Conservation (phyloP, 2,329 filamentous ascomycete species). For the Trichoderma semiorbis region DNA sequence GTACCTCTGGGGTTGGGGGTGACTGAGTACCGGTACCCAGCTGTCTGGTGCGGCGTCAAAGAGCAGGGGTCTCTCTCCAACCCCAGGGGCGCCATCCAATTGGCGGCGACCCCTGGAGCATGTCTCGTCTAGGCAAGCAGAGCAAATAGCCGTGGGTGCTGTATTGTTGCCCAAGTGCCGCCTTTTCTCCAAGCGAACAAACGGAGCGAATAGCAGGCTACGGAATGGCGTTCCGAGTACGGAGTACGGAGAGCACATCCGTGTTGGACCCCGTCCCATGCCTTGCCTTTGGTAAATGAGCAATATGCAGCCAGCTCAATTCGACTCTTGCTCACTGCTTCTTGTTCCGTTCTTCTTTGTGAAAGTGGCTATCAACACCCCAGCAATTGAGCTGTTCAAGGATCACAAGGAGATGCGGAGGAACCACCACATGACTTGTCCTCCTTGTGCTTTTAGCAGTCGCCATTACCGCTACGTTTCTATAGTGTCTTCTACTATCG, state of each 20-base stretch:
- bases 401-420: background rate
- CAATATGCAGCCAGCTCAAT: background rate
- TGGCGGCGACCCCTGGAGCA: slow-evolving; percentile 14
- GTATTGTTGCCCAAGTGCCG: slow-evolving; percentile 15
- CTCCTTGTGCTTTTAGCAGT: background rate
- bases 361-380: background rate
- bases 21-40: slow-evolving; percentile 15
- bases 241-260: background rate
- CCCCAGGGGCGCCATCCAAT: slow-evolving; percentile 17
- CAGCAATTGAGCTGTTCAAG: background rate
- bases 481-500: background rate
- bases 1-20: background rate
- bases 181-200: slow-evolving; percentile 2
- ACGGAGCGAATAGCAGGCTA: slow-evolving; percentile 5
- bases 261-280: background rate
- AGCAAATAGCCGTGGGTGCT: background rate
- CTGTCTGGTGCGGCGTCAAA: slow-evolving; percentile 14
- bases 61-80: slow-evolving; percentile 13
- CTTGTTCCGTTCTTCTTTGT: background rate
- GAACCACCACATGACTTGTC: background rate
- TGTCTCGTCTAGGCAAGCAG: slow-evolving; percentile 19
- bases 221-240: background rate
- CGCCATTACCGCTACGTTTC: background rate
- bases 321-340: background rate
- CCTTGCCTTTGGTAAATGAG: background rate